Evolutionary conservation across 140 eudicot genomes (phyloP).

Genomic region (Flaveria floridana): DNA sequence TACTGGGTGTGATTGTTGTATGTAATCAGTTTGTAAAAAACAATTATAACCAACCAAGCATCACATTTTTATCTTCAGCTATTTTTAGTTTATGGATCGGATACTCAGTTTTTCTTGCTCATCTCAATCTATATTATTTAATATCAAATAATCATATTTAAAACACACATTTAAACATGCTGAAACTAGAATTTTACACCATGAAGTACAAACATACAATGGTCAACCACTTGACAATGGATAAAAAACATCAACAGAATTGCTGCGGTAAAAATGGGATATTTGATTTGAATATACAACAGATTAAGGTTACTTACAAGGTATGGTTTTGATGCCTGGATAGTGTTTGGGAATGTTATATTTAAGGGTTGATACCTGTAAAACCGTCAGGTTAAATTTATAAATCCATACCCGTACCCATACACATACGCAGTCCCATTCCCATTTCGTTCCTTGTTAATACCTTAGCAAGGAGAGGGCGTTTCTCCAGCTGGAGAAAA

Average conservation of each 20-base stretch:
- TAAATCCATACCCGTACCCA: neutral
- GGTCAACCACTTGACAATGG: neutral
- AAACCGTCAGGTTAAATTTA: neutral
- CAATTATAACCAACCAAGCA: no score
- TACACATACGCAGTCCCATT: no score
- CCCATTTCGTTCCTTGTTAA: neutral
- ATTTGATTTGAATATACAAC: neutral
- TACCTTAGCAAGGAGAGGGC: conserved; percentile 41
- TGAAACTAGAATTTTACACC: neutral
- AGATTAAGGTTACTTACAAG: neutral
- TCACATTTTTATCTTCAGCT: no score
- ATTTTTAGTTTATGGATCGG: no score
- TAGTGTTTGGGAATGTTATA: neutral
- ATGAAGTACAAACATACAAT: conserved; percentile 5
- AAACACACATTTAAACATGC: neutral
- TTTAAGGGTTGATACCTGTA: neutral
- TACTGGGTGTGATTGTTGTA: no score
- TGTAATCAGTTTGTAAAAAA: no score
- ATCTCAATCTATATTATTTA: no score
- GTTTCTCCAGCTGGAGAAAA: conserved; percentile 51
- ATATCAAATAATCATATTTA: neutral
- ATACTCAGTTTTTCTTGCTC: no score
- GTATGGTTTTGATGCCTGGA: neutral
- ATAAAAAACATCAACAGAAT: neutral
- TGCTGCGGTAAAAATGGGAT: neutral